phyloP scores from a whole-genome alignment of 495 filamentous ascomycete genomes.

The Podospora tetraspora region DNA sequence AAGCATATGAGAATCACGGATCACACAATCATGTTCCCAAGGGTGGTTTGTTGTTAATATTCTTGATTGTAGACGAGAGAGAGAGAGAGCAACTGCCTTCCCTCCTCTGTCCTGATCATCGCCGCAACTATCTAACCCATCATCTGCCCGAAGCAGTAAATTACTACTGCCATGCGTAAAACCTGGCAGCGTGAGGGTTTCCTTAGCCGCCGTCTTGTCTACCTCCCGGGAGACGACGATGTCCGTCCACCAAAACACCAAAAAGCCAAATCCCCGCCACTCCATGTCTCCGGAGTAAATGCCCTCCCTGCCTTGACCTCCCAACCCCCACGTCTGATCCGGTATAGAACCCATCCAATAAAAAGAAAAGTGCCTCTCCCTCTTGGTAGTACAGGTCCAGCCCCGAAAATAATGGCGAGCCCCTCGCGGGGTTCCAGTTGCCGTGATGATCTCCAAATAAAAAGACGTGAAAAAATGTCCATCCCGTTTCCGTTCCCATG shows the following conservation, averaged over 20 bases:
- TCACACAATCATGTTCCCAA: neutral
- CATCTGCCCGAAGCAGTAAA: neutral
- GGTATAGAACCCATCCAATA: neutral
- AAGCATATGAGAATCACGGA: neutral
- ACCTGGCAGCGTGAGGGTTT: conserved; percentile 2
- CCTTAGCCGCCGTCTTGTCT: neutral
- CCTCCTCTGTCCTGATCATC: neutral
- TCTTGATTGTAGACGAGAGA: neutral
- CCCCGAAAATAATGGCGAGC: neutral
- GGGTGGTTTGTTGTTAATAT: neutral
- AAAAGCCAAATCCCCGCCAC: neutral
- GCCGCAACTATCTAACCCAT: neutral
- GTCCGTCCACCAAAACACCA: neutral
- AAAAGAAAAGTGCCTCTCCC: neutral
- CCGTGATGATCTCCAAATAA: neutral
- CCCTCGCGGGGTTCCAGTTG: neutral
- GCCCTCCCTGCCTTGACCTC: neutral
- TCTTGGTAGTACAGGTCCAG: neutral
- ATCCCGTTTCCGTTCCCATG: neutral
- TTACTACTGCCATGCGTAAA: neutral
- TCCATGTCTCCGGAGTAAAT: neutral
- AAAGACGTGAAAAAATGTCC: neutral
- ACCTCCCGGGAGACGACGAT: neutral
- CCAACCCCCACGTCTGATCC: neutral
- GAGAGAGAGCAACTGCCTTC: neutral